Base-by-base conservation (phyloP, 108 stramenopile genomes). In the Cyclostephanos invisitatus region DNA sequence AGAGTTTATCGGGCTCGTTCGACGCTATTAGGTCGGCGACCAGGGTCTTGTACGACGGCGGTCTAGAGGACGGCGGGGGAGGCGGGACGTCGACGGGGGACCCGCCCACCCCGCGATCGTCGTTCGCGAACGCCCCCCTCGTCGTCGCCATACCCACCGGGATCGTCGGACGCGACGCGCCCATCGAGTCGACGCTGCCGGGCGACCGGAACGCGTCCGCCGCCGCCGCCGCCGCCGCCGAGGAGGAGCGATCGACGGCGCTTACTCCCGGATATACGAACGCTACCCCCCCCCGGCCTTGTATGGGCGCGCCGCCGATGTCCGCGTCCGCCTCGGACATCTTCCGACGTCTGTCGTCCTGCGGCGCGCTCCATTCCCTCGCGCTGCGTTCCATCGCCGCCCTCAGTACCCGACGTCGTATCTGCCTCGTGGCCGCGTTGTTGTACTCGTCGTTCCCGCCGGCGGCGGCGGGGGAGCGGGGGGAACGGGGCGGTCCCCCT, bases 1-100 rank as follows among this genome's bases (percentile, higher is more conserved):
- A 11, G 44, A 81, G 38, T 57, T 81, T 81, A 12, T 81, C 73
- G 0, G 80, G 80, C 60, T 81, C 80, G 37, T 81, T 74, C 20
- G 50, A 42, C 15, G 36, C n/a, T 38, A 81, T 81, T 21, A 81
- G 66, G 28, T 54, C 35, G 21, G 62, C 0, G 32, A 81, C 72
- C 10, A 81, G 58, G 2, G 54, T 35, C 15, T 68, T 68, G 36
- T 81, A 74, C 36, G 80, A 81, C 7, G 80, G 80, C 22, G 69
- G 32, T 15, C 18, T 3, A 38, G 55, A 50, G 50, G 55, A 49
- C n/a, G 79, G 73, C 17, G 80, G 73, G 9, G 73, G 56, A 18
- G 72, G 72, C 10, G 72, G 72, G 7, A 1, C 47, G 18, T 40
- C 46, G 46, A 36, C 2, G 18, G 40, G 7, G 53, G 22, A 54